Conservation (phyloP, 2,329 filamentous ascomycete genomes). For the Sphaerulina populicola region DNA sequence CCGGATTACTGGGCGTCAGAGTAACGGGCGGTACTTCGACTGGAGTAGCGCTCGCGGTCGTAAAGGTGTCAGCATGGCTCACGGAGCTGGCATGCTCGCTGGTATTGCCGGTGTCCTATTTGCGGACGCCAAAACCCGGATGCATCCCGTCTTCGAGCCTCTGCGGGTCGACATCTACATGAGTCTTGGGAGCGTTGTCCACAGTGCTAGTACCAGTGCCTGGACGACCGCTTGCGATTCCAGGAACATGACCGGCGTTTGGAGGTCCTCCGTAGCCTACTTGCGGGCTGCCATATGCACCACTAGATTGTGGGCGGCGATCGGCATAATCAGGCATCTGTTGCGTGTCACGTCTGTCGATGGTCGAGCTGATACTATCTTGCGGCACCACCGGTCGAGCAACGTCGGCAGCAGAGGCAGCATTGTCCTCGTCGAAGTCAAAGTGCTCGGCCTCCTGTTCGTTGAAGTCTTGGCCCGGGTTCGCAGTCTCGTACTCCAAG, state of each 20-base stretch:
- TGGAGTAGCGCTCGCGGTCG: not conserved
- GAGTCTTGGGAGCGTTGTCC: not conserved
- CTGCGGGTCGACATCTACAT: not conserved
- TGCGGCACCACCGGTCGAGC: constrained; percentile 4
- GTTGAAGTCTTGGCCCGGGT: constrained; percentile 42
- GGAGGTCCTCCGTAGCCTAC: not conserved
- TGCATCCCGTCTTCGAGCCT: constrained; percentile 7
- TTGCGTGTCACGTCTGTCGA: not conserved
- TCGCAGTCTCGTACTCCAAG: constrained; percentile 46
- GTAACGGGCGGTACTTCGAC: not conserved
- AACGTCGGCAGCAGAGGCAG: constrained; percentile 12
- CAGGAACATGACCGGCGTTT: not conserved
- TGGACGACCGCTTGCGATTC: not conserved
- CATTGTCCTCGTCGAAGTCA: constrained; percentile 33
- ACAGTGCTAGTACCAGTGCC: not conserved
- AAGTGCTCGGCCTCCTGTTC: constrained; percentile 36
- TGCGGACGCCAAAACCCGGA: constrained; percentile 7
- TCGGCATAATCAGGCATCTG: constrained; percentile 6
- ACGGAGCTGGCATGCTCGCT: constrained; percentile 3
- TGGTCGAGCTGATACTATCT: not conserved
- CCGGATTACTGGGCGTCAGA: not conserved
- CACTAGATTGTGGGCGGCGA: not conserved
- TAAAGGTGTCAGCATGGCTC: constrained; percentile 1
- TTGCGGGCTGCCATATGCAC: not conserved
- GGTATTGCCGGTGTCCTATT: constrained; percentile 8